Base-by-base conservation (phyloP, 495 filamentous ascomycete genomes). In the Pyrenopolyporus hunteri region DNA sequence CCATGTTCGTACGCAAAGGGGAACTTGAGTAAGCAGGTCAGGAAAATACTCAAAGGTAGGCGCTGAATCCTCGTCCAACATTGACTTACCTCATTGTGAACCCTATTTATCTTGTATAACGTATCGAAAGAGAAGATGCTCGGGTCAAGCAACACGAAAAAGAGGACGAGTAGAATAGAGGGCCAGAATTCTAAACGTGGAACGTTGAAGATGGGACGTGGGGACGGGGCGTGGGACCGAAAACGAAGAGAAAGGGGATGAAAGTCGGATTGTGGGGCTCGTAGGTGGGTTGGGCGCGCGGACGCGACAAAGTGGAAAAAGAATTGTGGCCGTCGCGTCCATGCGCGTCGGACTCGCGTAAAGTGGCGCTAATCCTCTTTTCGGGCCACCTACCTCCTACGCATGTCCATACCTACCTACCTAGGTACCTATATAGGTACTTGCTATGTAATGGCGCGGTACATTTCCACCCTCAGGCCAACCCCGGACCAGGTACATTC, bases 1-100 rank as follows among this genome's bases (percentile, higher is more conserved):
- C 86, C 81, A 89, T 88, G 76, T 85, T 92, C 50, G 86, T 82
- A 74, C 88, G 89, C 49, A 96, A 84, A 70, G 92, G 92, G 73
- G 91, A 92, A 81, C 91, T 80, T 40, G 8, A 11, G 22, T 4
- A 86, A 57, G 20, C 35, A 29, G 52, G 40, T 60, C 40, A 61
- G 37, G 25, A 42, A 46, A 29, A 29, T 37, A 5, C 26, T 53
- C 7, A 25, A 22, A 6, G 4, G 10, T 33, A 47, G 19, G 35
- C n/a, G n/a, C 9, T 23, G 35, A 7, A 19, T 20, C 17, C 39
- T 2, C 17, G 13, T 20, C 42, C 32, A 6, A 26, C 22, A 17
- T 28, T 4, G 47, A 47, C 63, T 54, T 56, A 74, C 77, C 76
- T 78, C 77, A 80, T 80, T 56, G 19, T 72, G 63, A 50, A 57